Evolutionary conservation across 176 grass and related monocot genomes (phyloP).

Genomic region (Areca catechu): DNA sequence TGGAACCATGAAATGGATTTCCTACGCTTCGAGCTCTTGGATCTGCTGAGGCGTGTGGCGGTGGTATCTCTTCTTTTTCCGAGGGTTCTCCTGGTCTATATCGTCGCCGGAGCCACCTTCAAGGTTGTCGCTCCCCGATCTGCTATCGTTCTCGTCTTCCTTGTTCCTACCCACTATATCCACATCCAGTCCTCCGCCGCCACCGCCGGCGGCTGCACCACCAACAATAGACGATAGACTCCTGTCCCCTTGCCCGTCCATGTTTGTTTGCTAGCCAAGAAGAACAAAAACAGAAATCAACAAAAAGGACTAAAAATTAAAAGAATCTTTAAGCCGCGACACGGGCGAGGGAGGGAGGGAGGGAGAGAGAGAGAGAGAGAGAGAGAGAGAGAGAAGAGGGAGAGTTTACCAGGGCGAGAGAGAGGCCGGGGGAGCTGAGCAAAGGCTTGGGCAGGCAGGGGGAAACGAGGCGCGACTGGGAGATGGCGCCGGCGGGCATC

Average conservation of each 20-base stretch:
- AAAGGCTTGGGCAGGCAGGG: background rate
- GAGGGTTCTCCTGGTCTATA: conserved; percentile 25
- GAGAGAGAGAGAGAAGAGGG: no score
- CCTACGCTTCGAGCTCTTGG: conserved; percentile 73
- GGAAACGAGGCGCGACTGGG: background rate
- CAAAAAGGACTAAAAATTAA: background rate
- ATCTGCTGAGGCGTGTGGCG: conserved; percentile 91
- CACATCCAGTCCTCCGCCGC: conserved; percentile 9
- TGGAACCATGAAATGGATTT: background rate
- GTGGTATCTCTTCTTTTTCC: conserved; percentile 56
- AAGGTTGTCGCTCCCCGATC: conserved; percentile 36
- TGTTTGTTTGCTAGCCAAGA: conserved; percentile 21
- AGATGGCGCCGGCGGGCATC: background rate
- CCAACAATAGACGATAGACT: background rate
- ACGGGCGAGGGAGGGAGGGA: background rate
- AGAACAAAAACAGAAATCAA: background rate
- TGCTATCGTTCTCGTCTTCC: conserved; percentile 48
- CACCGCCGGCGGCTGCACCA: background rate
- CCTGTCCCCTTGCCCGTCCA: conserved; percentile 20
- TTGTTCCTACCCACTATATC: conserved; percentile 8
- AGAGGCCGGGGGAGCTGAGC: conserved; percentile 50
- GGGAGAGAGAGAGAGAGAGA: no score
- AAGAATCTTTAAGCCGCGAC: background rate
- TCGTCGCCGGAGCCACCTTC: conserved; percentile 37
- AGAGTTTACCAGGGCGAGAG: conserved; percentile 38